These are phyloP conservation scores for Aspergillus kassunensis DNA, from an alignment of 495 filamentous ascomycete species.

Conservation along the genomic window DNA sequence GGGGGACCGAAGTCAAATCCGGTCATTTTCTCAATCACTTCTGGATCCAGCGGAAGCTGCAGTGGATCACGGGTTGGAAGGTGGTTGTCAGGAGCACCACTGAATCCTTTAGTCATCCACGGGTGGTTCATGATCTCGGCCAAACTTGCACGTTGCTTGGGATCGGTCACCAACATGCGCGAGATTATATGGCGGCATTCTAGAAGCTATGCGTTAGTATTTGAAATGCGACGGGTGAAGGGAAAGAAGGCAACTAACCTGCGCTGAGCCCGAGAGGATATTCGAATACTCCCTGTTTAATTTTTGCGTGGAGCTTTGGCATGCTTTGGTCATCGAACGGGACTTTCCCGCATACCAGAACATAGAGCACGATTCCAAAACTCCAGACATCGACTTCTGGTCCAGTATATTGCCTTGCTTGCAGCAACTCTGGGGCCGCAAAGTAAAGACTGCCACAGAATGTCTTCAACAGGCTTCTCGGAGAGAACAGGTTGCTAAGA, in stretches of 20 bases:
- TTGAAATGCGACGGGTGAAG: neutral
- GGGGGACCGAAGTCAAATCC: constrained; percentile 94
- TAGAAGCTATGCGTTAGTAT: constrained; percentile 24
- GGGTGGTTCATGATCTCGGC: constrained; percentile 93
- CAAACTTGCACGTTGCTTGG: constrained; percentile 78
- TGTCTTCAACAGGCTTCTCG: constrained; percentile 82
- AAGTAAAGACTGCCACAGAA: constrained; percentile 99
- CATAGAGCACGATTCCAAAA: constrained; percentile 98
- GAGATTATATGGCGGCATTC: constrained; percentile 94
- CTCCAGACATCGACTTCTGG: constrained; percentile 99
- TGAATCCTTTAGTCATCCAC: constrained; percentile 95
- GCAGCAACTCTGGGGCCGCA: constrained; percentile 90
- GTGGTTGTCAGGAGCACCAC: constrained; percentile 80
- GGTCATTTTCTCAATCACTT: constrained; percentile 88
- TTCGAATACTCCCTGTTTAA: constrained; percentile 94
- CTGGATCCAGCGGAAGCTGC: constrained; percentile 74
- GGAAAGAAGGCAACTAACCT: constrained; percentile 51
- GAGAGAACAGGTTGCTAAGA: constrained; percentile 93
- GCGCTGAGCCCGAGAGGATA: constrained; percentile 89
- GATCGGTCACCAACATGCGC: constrained; percentile 95
- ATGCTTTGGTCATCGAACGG: constrained; percentile 99
- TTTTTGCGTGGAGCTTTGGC: constrained; percentile 97
- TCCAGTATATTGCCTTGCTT: constrained; percentile 90
- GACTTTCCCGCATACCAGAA: constrained; percentile 96
- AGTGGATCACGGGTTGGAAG: constrained; percentile 82